Percentiles rank a stretch among this genome's conserved stretches.
Conservation (phyloP, 2,329 filamentous ascomycete species). For the Thelonectria rubi region DNA sequence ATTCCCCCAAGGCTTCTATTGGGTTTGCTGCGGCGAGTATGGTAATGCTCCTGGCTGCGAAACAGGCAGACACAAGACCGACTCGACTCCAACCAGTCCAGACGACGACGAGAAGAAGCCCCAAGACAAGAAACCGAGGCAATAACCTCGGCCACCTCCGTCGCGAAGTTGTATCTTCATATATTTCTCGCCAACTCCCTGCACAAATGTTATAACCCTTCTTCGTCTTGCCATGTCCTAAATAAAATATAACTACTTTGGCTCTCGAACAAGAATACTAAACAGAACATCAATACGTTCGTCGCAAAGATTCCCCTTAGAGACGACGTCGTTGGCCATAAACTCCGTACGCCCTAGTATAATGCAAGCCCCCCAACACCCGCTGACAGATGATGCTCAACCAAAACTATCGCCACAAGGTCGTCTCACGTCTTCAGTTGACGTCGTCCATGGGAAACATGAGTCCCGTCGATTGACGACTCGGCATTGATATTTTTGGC, state of each 20-base stretch:
- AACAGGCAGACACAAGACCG: background rate
- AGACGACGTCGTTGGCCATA: no score
- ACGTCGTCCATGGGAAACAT: slow-evolving; percentile 30
- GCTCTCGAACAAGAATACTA: slow-evolving; percentile 35
- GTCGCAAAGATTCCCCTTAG: no score
- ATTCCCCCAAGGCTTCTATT: slow-evolving; percentile 1
- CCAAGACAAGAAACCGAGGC: no score
- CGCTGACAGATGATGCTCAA: slow-evolving; percentile 7
- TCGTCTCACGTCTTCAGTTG: slow-evolving; percentile 13
- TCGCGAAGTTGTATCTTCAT: slow-evolving; percentile 19
- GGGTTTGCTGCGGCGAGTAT: background rate
- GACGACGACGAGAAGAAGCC: no score
- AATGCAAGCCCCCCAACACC: slow-evolving; percentile 22
- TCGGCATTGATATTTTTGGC: slow-evolving; percentile 19
- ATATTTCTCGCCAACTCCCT: slow-evolving; percentile 36
- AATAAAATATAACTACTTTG: slow-evolving; percentile 16
- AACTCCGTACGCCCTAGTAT: slow-evolving; percentile 42
- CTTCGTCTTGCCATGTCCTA: slow-evolving; percentile 14
- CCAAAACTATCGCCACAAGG: slow-evolving; percentile 4
- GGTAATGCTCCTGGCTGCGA: background rate
- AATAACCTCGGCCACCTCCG: background rate
- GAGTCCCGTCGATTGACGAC: slow-evolving; percentile 31
- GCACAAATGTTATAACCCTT: slow-evolving; percentile 39
- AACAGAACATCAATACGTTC: no score
- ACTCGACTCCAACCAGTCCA: background rate